These are phyloP conservation scores for maize (Zea mays) DNA, from an alignment of 176 grass and related monocot species.

Conservation along the genomic window Zm-B73-REFERENCE-NAM-5.0 NC_050096.1:161862501-161863000, in stretches of 20 bases:
- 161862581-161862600: not conserved
- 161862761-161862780: not conserved
- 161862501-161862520: not conserved
- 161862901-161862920: conserved; percentile 2
- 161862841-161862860: not conserved
- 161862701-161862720: not conserved
- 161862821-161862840: not conserved
- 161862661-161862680: not conserved
- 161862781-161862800: not conserved
- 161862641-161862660: not conserved
- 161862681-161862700: not conserved
- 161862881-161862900: not conserved
- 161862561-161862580: conserved; percentile 7
- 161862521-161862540: conserved; percentile 28
- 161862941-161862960: not conserved
- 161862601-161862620: not conserved
- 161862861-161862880: not conserved
- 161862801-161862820: not conserved
- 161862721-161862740: not conserved
- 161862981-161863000: conserved; percentile 28
- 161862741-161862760: not conserved
- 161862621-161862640: not conserved
- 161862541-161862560: conserved; percentile 13
- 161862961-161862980: not conserved
- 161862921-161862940: not conserved